phyloP scores from a whole-genome alignment of 1,139 yeast species.

The Yamadazyma sp. region DNA sequence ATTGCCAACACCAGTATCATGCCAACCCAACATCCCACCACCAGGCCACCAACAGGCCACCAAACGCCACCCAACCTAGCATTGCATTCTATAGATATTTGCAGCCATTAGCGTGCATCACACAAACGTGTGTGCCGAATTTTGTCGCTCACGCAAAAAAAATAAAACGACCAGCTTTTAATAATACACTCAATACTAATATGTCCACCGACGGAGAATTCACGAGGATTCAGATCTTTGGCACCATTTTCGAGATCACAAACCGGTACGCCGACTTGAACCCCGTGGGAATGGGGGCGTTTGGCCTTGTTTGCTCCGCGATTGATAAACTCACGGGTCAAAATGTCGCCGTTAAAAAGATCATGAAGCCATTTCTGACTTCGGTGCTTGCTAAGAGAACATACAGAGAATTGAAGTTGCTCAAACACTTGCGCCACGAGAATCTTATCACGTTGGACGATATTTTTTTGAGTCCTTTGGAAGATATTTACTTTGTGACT shows the following conservation, averaged over 20 bases:
- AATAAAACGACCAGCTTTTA: neutral
- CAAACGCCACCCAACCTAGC: too few relatives aligned
- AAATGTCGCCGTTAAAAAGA: slow-evolving; percentile 94
- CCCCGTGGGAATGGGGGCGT: slow-evolving; percentile 99
- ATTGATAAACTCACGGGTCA: slow-evolving; percentile 87
- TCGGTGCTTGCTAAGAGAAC: slow-evolving; percentile 95
- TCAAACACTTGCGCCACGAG: slow-evolving; percentile 93
- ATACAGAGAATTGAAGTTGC: slow-evolving; percentile 87
- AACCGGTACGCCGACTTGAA: slow-evolving; percentile 86
- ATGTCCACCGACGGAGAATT: slow-evolving; percentile 48
- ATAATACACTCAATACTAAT: neutral
- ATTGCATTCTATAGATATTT: too few relatives aligned
- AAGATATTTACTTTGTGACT: slow-evolving; percentile 95
- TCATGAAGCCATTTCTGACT: slow-evolving; percentile 95
- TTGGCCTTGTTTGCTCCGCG: slow-evolving; percentile 96
- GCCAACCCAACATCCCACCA: too few relatives aligned
- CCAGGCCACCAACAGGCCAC: too few relatives aligned
- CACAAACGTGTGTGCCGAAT: neutral
- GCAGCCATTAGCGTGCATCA: neutral
- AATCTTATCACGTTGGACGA: slow-evolving; percentile 91
- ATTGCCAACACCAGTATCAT: too few relatives aligned
- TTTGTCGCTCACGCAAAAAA: neutral
- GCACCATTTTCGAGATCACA: slow-evolving; percentile 93
- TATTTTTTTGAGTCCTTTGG: slow-evolving; percentile 90
- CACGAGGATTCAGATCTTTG: slow-evolving; percentile 63